Percentiles rank a stretch among this genome's conserved stretches.
phyloP scores from a whole-genome alignment of 306 rosid genomes.

The Corylus heterophylla region DNA sequence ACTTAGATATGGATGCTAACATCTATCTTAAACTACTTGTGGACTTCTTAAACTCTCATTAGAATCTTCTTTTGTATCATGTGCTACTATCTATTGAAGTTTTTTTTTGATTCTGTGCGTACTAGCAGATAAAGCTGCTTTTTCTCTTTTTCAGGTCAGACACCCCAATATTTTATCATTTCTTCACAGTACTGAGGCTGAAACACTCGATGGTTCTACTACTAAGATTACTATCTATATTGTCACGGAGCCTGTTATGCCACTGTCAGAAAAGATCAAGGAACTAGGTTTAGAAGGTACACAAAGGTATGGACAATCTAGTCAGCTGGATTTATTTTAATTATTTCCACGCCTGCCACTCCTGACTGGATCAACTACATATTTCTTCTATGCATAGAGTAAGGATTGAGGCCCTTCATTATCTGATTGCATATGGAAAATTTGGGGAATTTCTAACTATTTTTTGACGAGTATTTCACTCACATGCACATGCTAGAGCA shows the following conservation, averaged over 20 bases:
- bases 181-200: constrained; percentile 91
- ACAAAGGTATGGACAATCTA: constrained; percentile 60
- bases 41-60: no score
- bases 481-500: not conserved
- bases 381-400: not conserved
- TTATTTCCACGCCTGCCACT: not conserved
- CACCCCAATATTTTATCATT: constrained; percentile 97
- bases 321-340: not conserved
- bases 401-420: not conserved
- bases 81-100: not conserved
- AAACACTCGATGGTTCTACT: constrained; percentile 63
- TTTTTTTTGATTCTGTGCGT: not conserved
- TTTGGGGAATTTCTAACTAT: not conserved
- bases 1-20: no score
- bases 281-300: constrained; percentile 87
- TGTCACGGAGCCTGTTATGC: constrained; percentile 97
- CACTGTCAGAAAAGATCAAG: constrained; percentile 75
- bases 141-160: constrained; percentile 72
- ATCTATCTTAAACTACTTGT: no score
- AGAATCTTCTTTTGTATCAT: no score
- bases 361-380: not conserved
- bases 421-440: not conserved
- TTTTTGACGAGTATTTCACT: not conserved
- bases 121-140: not conserved
- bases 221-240: constrained; percentile 83